Conservation (phyloP, 2,329 filamentous ascomycete genomes). For the Huntiella omanensis region DNA sequence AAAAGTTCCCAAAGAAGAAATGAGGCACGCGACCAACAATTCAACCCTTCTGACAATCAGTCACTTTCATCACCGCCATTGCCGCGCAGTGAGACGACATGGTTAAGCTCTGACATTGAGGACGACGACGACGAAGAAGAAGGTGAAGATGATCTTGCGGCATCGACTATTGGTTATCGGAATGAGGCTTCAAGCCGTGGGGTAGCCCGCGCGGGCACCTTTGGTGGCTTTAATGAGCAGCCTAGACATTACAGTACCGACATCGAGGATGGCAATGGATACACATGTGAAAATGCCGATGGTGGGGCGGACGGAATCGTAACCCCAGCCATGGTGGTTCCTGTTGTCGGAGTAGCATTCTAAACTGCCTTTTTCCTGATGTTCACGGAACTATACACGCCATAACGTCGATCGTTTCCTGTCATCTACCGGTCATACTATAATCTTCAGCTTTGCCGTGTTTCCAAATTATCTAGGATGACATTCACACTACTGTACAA, state of each 20-base stretch:
- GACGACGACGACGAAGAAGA: background rate
- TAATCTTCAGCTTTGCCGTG: no score
- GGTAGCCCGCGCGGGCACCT: no score
- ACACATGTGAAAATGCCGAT: background rate
- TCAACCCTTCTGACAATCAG: no score
- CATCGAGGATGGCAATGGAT: background rate
- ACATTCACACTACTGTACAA: no score
- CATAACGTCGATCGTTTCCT: no score
- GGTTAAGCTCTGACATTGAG: background rate
- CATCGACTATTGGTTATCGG: no score
- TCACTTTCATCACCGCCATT: background rate
- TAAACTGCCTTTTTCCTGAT: background rate
- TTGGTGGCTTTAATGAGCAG: no score
- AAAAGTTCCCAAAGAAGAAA: background rate
- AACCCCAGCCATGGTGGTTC: background rate
- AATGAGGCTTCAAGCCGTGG: no score
- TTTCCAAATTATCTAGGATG: no score
- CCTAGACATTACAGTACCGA: no score
- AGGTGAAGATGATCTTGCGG: background rate
- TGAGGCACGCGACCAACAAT: background rate
- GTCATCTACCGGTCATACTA: no score
- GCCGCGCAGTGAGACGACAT: background rate
- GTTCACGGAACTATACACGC: no score
- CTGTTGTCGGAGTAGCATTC: slow-evolving; percentile 1
- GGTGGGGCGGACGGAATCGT: background rate